Evolutionary conservation across 2,329 filamentous ascomycete species (phyloP).

Genomic region (Blastomyces emzantsi): DNA sequence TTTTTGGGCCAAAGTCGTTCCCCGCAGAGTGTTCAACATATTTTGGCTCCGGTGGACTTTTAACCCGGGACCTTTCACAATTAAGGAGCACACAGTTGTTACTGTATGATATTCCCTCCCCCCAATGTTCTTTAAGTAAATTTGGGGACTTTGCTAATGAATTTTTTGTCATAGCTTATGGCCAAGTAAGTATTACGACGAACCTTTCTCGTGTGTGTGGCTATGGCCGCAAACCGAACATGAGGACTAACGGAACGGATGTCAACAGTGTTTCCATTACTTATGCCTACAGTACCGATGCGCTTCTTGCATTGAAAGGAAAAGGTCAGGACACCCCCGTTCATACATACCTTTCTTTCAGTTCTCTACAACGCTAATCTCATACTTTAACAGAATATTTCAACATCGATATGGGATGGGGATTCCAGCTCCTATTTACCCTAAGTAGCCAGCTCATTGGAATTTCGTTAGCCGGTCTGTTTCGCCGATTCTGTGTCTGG

Average conservation of each 20-base stretch:
- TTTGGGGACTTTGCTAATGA: slow-evolving; percentile 14
- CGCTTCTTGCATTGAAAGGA: slow-evolving; percentile 21
- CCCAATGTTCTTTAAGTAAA: slow-evolving; percentile 31
- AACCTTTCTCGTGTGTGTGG: neutral
- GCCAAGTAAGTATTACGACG: slow-evolving; percentile 49
- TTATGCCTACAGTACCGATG: slow-evolving; percentile 24
- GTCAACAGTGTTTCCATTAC: slow-evolving; percentile 20
- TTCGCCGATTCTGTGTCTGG: slow-evolving; percentile 54
- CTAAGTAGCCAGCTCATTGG: slow-evolving; percentile 46
- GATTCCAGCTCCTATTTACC: slow-evolving; percentile 22
- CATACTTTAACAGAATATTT: slow-evolving; percentile 17
- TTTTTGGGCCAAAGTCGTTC: slow-evolving; percentile 27
- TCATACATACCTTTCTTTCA: neutral
- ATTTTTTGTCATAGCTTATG: slow-evolving; percentile 56
- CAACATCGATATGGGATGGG: slow-evolving; percentile 20
- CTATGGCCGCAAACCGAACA: neutral
- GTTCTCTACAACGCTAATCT: neutral
- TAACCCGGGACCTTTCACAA: slow-evolving; percentile 33
- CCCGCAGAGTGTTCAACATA: slow-evolving; percentile 24
- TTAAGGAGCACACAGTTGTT: slow-evolving; percentile 34
- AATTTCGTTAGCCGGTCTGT: slow-evolving; percentile 51
- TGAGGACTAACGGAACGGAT: neutral
- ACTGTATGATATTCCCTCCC: slow-evolving; percentile 49
- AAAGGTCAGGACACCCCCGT: slow-evolving; percentile 15
- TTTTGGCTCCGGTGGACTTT: slow-evolving; percentile 28